Evolutionary conservation across 1,284 basidiomycete genomes (phyloP).

Genomic region (Ceratobasidium sp.): DNA sequence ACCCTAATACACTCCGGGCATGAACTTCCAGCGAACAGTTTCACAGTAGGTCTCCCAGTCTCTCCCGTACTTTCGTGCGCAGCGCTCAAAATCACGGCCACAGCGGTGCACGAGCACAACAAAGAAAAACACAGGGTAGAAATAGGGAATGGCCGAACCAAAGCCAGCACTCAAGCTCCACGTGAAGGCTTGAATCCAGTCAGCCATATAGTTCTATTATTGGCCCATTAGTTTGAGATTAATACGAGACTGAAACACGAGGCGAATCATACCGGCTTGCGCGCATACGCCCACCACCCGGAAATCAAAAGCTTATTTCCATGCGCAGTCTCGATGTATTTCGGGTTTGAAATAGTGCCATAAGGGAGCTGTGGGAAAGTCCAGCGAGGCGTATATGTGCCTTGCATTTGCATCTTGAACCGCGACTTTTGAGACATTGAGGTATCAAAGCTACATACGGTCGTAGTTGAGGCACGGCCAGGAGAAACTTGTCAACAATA

Average conservation of each 20-base stretch:
- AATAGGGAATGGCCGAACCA: conserved; percentile 90
- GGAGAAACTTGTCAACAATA: not conserved
- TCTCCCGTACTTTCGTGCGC: conserved; percentile 91
- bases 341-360: conserved; percentile 88
- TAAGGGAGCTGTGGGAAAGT: conserved; percentile 96
- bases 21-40: conserved; percentile 88
- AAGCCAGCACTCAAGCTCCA: conserved; percentile 91
- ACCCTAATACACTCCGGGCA: conserved; percentile 65
- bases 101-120: conserved; percentile 87
- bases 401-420: conserved; percentile 97
- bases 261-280: conserved; percentile 74
- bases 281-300: conserved; percentile 89
- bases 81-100: conserved; percentile 90
- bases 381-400: conserved; percentile 83
- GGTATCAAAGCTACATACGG: conserved; percentile 77
- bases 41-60: conserved; percentile 92
- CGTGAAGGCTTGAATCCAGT: conserved; percentile 88
- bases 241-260: not conserved
- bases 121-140: conserved; percentile 94
- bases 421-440: conserved; percentile 97
- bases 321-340: conserved; percentile 92
- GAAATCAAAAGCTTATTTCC: conserved; percentile 88
- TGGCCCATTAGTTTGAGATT: not conserved
- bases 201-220: conserved; percentile 79
- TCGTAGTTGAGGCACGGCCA: not conserved